Evolutionary conservation across 2,329 filamentous ascomycete genomes (phyloP).

Genomic region (Colletotrichum falcatum): DNA sequence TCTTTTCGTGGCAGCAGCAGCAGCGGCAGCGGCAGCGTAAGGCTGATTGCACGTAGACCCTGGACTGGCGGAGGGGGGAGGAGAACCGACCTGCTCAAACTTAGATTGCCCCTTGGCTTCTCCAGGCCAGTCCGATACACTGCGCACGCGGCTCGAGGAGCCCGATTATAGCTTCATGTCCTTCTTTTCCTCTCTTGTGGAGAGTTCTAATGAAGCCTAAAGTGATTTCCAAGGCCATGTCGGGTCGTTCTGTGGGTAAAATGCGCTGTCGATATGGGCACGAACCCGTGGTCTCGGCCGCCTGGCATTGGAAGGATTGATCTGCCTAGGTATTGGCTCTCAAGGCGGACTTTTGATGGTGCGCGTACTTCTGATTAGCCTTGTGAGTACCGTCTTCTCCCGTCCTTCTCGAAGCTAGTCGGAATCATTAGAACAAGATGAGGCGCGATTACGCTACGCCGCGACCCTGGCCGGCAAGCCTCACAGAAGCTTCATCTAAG

Average conservation of each 20-base stretch:
- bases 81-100: slow-evolving; percentile 20
- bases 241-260: slow-evolving; percentile 5
- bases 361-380: too few species aligned
- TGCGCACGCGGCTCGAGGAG: neutral
- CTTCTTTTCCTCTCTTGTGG: neutral
- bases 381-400: slow-evolving; percentile 13
- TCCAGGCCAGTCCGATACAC: slow-evolving; percentile 11
- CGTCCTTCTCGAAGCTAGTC: slow-evolving; percentile 31
- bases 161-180: slow-evolving; percentile 24
- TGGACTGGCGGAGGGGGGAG: slow-evolving; percentile 6
- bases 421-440: slow-evolving; percentile 28
- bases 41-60: slow-evolving; percentile 29
- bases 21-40: slow-evolving; percentile 34
- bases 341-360: neutral
- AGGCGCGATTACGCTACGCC: slow-evolving; percentile 13
- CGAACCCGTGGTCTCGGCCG: neutral
- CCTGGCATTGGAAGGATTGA: slow-evolving; percentile 10
- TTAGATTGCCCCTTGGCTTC: slow-evolving; percentile 16
- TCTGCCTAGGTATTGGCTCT: neutral
- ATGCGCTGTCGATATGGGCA: neutral
- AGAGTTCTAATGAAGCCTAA: slow-evolving; percentile 22
- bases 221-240: slow-evolving; percentile 8
- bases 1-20: slow-evolving; percentile 30
- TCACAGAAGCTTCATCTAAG: slow-evolving; percentile 31
- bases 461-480: slow-evolving; percentile 22